Base-by-base conservation (phyloP, 225 moss, liverwort and hornwort species). In the Rhytidiadelphus loreus region DNA sequence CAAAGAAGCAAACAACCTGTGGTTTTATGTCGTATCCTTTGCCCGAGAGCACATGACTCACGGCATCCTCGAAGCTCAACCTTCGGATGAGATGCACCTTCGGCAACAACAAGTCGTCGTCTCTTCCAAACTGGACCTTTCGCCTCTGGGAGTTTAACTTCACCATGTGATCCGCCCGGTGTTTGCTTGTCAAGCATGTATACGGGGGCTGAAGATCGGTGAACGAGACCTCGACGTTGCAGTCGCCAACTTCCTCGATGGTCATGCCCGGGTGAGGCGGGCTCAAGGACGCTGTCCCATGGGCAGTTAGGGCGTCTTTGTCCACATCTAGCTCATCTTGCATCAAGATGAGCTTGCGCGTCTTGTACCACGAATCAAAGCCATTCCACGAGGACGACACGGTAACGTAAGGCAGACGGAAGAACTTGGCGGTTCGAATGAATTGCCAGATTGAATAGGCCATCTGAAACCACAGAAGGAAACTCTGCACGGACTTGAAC, bases 381-480 rank as follows among this genome's bases (percentile, higher is more conserved):
- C 89, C 92, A 59, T 94, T 13, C 94, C 94, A 93, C 4, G 62
- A 37, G 0, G 93, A 93, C n/a, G 92, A 95, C n/a, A 91, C 20
- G n/a, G 59, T 63, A 44, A 93, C 91, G 63, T 93, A 93, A 12
- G 93, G 92, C 8, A 93, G 90, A 37, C 93, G 87, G 66, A 91
- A 93, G 71, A 93, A 95, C 78, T 95, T 93, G 20, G 95, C 92
- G 8, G 90, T 89, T 16, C 93, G 88, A 26, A 93, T 11, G 87
- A 95, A 95, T 69, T 93, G 93, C 94, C 94, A 95, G 4, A 95
- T 52, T 6, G 93, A 72, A 41, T 93, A 95, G 11, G 83, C 89
- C 88, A 91, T 25, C 86, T 95, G 93, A 61, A 95, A 90, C 92
- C 91, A 91, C 50, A 88, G 82, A 14, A 91, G 44, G 53, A 88